Evolutionary conservation across 768 basidiomycete genomes (phyloP).

Genomic region (Pleurotus sapidus): DNA sequence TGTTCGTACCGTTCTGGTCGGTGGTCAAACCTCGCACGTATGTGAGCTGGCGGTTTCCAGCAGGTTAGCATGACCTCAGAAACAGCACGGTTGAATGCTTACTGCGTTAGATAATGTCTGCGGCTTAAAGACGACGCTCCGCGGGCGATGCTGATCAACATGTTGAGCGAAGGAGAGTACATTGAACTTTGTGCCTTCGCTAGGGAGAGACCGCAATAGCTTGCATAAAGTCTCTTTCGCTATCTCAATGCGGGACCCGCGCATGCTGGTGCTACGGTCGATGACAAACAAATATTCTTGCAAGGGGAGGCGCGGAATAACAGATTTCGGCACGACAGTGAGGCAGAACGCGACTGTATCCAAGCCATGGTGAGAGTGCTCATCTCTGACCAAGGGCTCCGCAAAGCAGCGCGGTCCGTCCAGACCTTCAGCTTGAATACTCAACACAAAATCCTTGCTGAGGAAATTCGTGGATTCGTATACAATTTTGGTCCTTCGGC

Average conservation of each 20-base stretch:
- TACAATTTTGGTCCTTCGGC: conserved; percentile 34
- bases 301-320: conserved; percentile 32
- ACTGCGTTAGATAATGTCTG: conserved; percentile 33
- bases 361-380: background rate
- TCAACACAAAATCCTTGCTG: conserved; percentile 46
- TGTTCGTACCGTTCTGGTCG: no score
- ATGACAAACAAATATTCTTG: conserved; percentile 64
- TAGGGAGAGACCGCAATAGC: conserved; percentile 48
- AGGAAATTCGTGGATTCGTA: conserved; percentile 42
- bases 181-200: conserved; percentile 44
- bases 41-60: conserved; percentile 31
- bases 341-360: conserved; percentile 48
- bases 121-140: conserved; percentile 29
- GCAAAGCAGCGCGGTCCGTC: conserved; percentile 58
- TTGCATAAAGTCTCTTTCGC: conserved; percentile 46
- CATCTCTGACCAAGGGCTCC: conserved; percentile 24
- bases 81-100: conserved; percentile 13
- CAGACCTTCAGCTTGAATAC: conserved; percentile 43
- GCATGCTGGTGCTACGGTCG: conserved; percentile 61
- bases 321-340: conserved; percentile 49
- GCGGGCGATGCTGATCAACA: conserved; percentile 29
- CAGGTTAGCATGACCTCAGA: no score
- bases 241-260: conserved; percentile 31
- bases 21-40: conserved; percentile 12
- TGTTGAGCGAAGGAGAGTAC: conserved; percentile 47